Conservation (phyloP, 2,329 filamentous ascomycete genomes). For the Cadophora sp. region DNA sequence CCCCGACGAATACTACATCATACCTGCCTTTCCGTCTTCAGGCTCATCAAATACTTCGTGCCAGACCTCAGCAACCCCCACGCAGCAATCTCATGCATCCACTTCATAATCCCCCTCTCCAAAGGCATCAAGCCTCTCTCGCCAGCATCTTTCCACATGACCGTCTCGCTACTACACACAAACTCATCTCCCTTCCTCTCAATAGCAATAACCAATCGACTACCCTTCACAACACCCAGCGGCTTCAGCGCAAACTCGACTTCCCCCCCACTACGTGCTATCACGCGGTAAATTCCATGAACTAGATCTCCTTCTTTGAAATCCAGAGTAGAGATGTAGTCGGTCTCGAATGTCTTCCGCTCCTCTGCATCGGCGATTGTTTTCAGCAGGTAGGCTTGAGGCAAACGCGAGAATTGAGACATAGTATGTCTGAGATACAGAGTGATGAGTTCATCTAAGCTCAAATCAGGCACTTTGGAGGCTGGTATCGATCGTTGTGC, state of each 20-base stretch:
- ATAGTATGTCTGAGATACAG: constrained; percentile 4
- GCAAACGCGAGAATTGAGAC: not conserved
- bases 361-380: not conserved
- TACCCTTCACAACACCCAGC: constrained; percentile 1
- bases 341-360: not conserved
- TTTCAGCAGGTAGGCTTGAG: not conserved
- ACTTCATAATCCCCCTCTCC: not conserved
- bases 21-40: not conserved
- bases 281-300: constrained; percentile 1
- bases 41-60: constrained; percentile 10
- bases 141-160: not conserved
- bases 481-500: not conserved
- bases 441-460: not conserved
- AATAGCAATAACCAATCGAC: not conserved
- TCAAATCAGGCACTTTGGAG: not conserved
- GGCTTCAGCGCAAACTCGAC: constrained; percentile 11
- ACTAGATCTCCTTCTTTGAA: not conserved
- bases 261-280: constrained; percentile 11
- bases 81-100: constrained; percentile 6
- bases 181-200: constrained; percentile 6
- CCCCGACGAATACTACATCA: not conserved
- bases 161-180: constrained; percentile 6
- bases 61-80: not conserved
- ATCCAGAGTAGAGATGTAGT: not conserved
- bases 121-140: constrained; percentile 4